These are phyloP conservation scores for Tetrapisispora phaffii DNA, from an alignment of 805 yeast genomes.

Conservation along the genomic window DNA sequence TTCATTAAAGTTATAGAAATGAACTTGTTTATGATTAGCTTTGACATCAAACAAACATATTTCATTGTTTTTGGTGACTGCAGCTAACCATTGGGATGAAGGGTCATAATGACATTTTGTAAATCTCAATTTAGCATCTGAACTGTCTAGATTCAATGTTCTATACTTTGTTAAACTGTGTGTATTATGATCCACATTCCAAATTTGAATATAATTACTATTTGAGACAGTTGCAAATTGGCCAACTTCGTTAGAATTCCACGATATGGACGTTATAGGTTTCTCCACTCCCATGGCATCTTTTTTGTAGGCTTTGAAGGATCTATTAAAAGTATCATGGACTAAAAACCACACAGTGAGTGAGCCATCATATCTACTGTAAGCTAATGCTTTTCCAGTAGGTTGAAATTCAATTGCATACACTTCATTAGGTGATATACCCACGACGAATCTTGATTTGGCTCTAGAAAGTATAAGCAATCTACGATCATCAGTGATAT, in stretches of 20 bases:
- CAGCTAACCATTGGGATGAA: slow-evolving; percentile 39
- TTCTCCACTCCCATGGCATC: slow-evolving; percentile 16
- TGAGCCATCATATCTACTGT: slow-evolving; percentile 26
- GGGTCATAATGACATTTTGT: slow-evolving; percentile 31
- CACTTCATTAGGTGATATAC: slow-evolving; percentile 14
- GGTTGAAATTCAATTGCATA: slow-evolving; percentile 22
- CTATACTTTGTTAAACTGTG: slow-evolving; percentile 10
- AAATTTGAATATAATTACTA: slow-evolving; percentile 14
- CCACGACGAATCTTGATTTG: slow-evolving; percentile 16
- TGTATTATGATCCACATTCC: slow-evolving; percentile 15
- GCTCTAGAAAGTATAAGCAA: slow-evolving; percentile 10
- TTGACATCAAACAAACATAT: slow-evolving; percentile 31
- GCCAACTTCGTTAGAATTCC: slow-evolving; percentile 17
- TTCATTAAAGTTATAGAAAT: slow-evolving; percentile 3
- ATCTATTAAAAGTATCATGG: slow-evolving; percentile 6
- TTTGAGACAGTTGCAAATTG: slow-evolving; percentile 21
- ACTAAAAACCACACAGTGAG: slow-evolving; percentile 20
- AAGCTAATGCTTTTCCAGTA: slow-evolving; percentile 19
- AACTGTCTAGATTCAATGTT: slow-evolving; percentile 5
- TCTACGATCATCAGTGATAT: slow-evolving; percentile 20
- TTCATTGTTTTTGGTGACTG: slow-evolving; percentile 33
- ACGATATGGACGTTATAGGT: slow-evolving; percentile 15
- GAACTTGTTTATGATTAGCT: slow-evolving; percentile 24
- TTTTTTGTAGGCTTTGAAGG: slow-evolving; percentile 8
- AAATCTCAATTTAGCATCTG: slow-evolving; percentile 10